Conservation (phyloP, 768 basidiomycete species). For the Podaxis mareebaensis region DNA sequence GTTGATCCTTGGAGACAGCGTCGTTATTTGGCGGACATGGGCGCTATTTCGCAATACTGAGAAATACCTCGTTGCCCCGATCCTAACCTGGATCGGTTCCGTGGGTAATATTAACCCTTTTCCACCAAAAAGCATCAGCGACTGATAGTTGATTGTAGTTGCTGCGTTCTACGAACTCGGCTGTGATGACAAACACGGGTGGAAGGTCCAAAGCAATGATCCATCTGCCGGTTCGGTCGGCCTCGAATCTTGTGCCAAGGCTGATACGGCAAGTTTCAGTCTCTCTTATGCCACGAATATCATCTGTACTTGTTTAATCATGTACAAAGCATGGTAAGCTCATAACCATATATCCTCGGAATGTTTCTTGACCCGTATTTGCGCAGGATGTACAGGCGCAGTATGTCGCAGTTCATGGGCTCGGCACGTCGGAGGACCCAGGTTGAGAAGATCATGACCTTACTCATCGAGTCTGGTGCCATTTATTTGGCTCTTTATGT, state of each 20-base stretch:
- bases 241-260: slow-evolving; percentile 24
- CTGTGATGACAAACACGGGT: slow-evolving; percentile 27
- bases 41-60: slow-evolving; percentile 21
- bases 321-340: slow-evolving; percentile 27
- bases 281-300: slow-evolving; percentile 31
- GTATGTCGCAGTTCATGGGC: slow-evolving; percentile 26
- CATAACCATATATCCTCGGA: neutral
- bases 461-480: slow-evolving; percentile 30
- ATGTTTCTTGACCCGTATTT: neutral
- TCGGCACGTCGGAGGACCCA: slow-evolving; percentile 26
- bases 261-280: slow-evolving; percentile 30
- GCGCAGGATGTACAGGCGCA: slow-evolving; percentile 25
- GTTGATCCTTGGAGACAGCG: slow-evolving; percentile 30
- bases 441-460: slow-evolving; percentile 28
- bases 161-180: slow-evolving; percentile 32
- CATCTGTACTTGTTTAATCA: slow-evolving; percentile 30
- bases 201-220: slow-evolving; percentile 24
- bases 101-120: slow-evolving; percentile 18
- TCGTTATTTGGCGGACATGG: slow-evolving; percentile 34
- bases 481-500: slow-evolving; percentile 30
- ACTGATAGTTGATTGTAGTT: slow-evolving; percentile 16
- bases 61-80: slow-evolving; percentile 23
- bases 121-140: neutral
- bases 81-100: slow-evolving; percentile 29
- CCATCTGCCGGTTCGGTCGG: slow-evolving; percentile 29